Percentiles rank a stretch among this genome's conserved stretches.
These are phyloP conservation scores for Cylindrodendrum hubeiense DNA, from an alignment of 2,329 filamentous ascomycete genomes.

Conservation along the genomic window DNA sequence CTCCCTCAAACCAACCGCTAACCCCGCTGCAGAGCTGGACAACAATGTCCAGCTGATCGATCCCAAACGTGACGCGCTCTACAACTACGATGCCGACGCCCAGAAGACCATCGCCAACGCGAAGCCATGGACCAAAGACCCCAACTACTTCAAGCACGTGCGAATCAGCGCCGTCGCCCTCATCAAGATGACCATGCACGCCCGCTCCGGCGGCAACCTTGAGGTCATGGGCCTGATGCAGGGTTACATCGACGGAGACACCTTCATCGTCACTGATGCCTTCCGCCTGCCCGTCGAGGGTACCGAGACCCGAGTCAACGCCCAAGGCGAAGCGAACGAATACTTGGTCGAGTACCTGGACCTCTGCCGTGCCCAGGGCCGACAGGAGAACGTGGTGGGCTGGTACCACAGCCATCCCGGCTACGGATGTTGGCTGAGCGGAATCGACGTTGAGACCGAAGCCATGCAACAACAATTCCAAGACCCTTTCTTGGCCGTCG, in stretches of 20 bases:
- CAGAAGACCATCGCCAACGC: slow-evolving; percentile 75
- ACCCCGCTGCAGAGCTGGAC: slow-evolving; percentile 77
- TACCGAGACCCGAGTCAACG: slow-evolving; percentile 98
- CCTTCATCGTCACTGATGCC: slow-evolving; percentile 93
- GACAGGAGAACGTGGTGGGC: slow-evolving; percentile 92
- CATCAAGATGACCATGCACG: slow-evolving; percentile 99
- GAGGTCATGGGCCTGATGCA: slow-evolving; percentile 99
- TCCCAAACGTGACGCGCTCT: slow-evolving; percentile 89
- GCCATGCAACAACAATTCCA: slow-evolving; percentile 85
- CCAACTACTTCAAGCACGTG: slow-evolving; percentile 91
- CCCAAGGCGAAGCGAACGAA: slow-evolving; percentile 94
- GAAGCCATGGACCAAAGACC: slow-evolving; percentile 82
- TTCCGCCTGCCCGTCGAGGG: slow-evolving; percentile 96
- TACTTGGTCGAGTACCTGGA: slow-evolving; percentile 92
- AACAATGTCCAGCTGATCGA: slow-evolving; percentile 89
- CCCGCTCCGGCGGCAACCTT: slow-evolving; percentile 89
- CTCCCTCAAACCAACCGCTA: slow-evolving; percentile 1
- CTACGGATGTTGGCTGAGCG: slow-evolving; percentile 97
- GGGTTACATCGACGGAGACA: slow-evolving; percentile 87
- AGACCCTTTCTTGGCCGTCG: slow-evolving; percentile 94
- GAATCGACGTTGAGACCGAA: slow-evolving; percentile 94
- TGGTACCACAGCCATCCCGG: slow-evolving; percentile 99
- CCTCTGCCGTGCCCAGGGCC: slow-evolving; percentile 78
- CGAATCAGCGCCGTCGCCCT: slow-evolving; percentile 94
- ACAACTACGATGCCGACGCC: slow-evolving; percentile 79